These are phyloP conservation scores for Nannochloropsis oceanica DNA, from an alignment of 108 stramenopile genomes.

Conservation along the genomic window DNA sequence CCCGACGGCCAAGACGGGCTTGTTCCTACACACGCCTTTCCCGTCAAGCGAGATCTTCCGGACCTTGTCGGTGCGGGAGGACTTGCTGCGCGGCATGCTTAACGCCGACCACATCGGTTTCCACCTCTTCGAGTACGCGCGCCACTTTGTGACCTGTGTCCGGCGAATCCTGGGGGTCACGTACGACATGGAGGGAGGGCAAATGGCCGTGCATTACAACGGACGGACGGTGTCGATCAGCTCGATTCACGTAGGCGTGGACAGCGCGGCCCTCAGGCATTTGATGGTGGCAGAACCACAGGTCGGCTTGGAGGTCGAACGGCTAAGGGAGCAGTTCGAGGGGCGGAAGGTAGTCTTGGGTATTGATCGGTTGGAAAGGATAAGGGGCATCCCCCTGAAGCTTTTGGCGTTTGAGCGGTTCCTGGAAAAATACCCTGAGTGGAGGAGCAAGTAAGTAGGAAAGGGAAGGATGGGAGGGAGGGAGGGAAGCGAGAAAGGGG, in stretches of 20 bases:
- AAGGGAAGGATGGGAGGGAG: no score
- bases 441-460: background rate
- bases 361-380: conserved; percentile 80
- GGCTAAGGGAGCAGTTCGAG: conserved; percentile 1
- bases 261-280: conserved; percentile 30
- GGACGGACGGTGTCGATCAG: conserved; percentile 82
- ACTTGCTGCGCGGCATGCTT: conserved; percentile 51
- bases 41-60: conserved; percentile 53
- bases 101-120: conserved; percentile 53
- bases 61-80: conserved; percentile 43
- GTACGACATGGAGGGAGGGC: conserved; percentile 49
- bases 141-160: conserved; percentile 50
- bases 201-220: conserved; percentile 55
- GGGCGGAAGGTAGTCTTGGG: conserved; percentile 54
- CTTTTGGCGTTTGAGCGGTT: conserved; percentile 46
- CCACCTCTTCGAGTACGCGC: conserved; percentile 53
- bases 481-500: no score
- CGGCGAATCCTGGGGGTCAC: conserved; percentile 52
- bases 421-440: conserved; percentile 18
- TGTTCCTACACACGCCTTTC: conserved; percentile 56
- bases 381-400: conserved; percentile 56
- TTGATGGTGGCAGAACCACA: background rate
- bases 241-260: conserved; percentile 88
- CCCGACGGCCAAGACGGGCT: conserved; percentile 36
- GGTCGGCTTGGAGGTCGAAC: background rate